These are phyloP conservation scores for Colletotrichum paranaense DNA, from an alignment of 2,329 filamentous ascomycete genomes.

Conservation along the genomic window DNA sequence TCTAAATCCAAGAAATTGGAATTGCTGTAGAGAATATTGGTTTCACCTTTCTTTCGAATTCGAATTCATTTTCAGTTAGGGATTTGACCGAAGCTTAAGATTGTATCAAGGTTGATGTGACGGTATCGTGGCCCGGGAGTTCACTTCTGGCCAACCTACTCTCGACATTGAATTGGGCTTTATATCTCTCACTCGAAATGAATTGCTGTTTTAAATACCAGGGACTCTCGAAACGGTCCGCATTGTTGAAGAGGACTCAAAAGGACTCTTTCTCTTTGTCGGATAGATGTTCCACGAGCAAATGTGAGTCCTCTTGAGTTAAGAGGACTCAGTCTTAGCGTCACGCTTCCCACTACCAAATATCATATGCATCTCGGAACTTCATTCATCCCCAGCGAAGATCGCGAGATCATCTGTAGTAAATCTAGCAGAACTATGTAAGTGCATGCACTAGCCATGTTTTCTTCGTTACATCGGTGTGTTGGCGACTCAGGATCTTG, in stretches of 20 bases:
- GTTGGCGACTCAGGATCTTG: not conserved
- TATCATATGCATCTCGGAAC: too few species aligned
- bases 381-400: not conserved
- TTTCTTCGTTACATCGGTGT: accelerated
- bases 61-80: not conserved
- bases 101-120: not conserved
- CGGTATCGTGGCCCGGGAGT: not conserved
- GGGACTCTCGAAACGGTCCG: not conserved
- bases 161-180: not conserved
- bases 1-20: not conserved
- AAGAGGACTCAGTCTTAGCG: not conserved
- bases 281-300: not conserved
- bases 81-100: not conserved
- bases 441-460: not conserved
- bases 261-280: not conserved
- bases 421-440: not conserved
- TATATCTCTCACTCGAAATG: not conserved
- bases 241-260: not conserved
- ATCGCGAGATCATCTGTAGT: not conserved
- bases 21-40: not conserved
- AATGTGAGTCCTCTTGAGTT: not conserved
- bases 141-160: too few species aligned
- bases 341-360: not conserved
- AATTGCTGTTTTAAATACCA: not conserved
- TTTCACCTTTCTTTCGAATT: not conserved